These are phyloP conservation scores for Diaporthe eres DNA, from an alignment of 2,329 filamentous ascomycete genomes.

Conservation along the genomic window DNA sequence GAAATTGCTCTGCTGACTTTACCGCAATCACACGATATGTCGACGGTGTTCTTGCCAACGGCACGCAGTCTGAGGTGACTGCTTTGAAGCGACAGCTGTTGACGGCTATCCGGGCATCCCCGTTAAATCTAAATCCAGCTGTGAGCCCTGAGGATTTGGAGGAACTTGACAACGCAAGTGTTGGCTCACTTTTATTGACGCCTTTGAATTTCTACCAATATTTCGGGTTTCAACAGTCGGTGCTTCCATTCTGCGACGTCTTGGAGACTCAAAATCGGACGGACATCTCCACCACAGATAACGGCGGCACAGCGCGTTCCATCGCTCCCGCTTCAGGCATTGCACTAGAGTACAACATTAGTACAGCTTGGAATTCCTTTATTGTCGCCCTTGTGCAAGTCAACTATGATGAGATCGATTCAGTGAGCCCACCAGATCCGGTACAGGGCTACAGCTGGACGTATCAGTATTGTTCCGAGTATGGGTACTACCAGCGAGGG, in stretches of 20 bases:
- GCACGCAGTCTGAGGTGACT: constrained; percentile 6
- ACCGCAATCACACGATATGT: constrained; percentile 35
- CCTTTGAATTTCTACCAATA: constrained; percentile 37
- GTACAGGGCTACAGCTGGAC: constrained; percentile 31
- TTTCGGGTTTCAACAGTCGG: constrained; percentile 9
- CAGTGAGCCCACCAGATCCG: constrained; percentile 3
- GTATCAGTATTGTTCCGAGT: constrained; percentile 32
- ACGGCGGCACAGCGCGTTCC: constrained; percentile 19
- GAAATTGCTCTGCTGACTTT: constrained; percentile 42
- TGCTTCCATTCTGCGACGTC: constrained; percentile 37
- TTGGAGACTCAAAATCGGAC: constrained; percentile 37
- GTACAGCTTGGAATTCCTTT: constrained; percentile 26
- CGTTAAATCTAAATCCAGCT: neutral
- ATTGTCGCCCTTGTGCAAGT: constrained; percentile 14
- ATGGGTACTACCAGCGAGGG: constrained; percentile 34
- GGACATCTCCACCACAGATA: constrained; percentile 22
- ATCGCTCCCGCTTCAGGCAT: constrained; percentile 28
- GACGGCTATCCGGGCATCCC: constrained; percentile 24
- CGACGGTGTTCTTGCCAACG: constrained; percentile 33
- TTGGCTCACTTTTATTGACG: constrained; percentile 1
- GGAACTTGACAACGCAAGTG: constrained; percentile 19
- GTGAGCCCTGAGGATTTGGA: constrained; percentile 12
- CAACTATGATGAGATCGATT: constrained; percentile 26
- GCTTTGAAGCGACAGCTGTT: constrained; percentile 30
- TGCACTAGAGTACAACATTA: constrained; percentile 19